Percentiles rank a stretch among this genome's conserved stretches.
These are phyloP conservation scores for Wallacemonas sp. DNA, from an alignment of 208 protist species.

Conservation along the genomic window DNA sequence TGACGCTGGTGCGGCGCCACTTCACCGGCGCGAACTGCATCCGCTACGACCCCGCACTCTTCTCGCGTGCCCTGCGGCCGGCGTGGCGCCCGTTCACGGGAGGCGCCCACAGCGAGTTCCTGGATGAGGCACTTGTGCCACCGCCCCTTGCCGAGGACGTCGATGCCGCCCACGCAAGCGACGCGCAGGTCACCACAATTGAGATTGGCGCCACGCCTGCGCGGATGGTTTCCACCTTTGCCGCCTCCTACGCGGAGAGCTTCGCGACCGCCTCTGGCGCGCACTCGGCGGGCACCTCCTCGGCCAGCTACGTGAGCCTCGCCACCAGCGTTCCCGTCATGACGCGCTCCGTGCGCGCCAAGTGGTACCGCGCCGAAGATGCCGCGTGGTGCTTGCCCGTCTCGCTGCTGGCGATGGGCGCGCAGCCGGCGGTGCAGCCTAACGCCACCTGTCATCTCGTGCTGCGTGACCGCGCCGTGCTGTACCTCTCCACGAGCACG, in stretches of 20 bases:
- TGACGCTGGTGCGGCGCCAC: conserved; percentile 1
- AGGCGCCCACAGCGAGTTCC: too few species aligned
- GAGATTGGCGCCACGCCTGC: neutral
- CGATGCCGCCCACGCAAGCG: neutral
- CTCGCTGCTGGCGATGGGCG: conserved; percentile 1
- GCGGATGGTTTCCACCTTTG: neutral
- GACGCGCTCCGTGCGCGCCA: neutral
- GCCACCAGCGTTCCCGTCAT: neutral
- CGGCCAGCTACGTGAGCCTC: neutral
- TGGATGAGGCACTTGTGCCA: too few species aligned
- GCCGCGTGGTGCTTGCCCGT: conserved; percentile 8
- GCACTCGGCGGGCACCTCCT: neutral
- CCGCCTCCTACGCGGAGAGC: conserved; percentile 1
- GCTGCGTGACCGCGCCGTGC: conserved; percentile 6
- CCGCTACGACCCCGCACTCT: neutral
- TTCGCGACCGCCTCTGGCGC: neutral
- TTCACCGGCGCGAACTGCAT: neutral
- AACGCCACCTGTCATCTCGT: conserved; percentile 4
- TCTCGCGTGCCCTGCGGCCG: neutral
- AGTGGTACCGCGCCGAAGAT: conserved; percentile 9
- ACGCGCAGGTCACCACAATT: neutral
- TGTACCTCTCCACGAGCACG: neutral
- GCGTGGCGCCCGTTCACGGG: neutral
- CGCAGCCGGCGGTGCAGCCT: conserved; percentile 3
- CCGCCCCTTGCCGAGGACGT: neutral